phyloP scores from a whole-genome alignment of 2,329 filamentous ascomycete species.

The Torrubiella hemipterigena region DNA sequence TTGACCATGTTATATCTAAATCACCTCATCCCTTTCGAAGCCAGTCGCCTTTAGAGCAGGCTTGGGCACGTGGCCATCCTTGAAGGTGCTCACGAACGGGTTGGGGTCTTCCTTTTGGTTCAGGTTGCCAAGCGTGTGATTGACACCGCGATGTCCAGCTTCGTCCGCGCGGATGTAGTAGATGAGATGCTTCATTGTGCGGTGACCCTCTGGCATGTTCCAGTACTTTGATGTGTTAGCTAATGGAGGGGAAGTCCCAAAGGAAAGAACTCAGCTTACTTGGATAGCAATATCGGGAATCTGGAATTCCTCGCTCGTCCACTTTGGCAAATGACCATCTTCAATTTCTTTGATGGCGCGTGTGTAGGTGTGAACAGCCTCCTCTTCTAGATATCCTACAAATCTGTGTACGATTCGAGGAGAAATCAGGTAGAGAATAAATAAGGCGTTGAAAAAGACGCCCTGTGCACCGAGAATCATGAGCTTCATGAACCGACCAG shows the following conservation, averaged over 20 bases:
- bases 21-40: conserved; percentile 74
- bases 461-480: conserved; percentile 90
- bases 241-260: background rate
- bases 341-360: conserved; percentile 82
- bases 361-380: conserved; percentile 92
- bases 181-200: conserved; percentile 76
- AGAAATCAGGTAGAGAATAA: conserved; percentile 76
- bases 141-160: conserved; percentile 84
- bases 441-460: conserved; percentile 92
- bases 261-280: conserved; percentile 13
- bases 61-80: conserved; percentile 56
- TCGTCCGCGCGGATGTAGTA: conserved; percentile 86
- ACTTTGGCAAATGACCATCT: conserved; percentile 68
- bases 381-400: conserved; percentile 93
- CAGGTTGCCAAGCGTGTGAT: conserved; percentile 86
- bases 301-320: conserved; percentile 55
- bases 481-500: conserved; percentile 75
- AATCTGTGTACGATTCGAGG: conserved; percentile 88
- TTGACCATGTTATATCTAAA: too few relatives aligned
- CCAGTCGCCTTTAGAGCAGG: conserved; percentile 54
- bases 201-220: conserved; percentile 77
- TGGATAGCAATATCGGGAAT: conserved; percentile 82
- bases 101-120: conserved; percentile 81
- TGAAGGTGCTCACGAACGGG: conserved; percentile 78
- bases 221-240: conserved; percentile 50